Evolutionary conservation across 2,329 filamentous ascomycete species (phyloP), one percentile per base, ranked within the genome.

Genomic region (Curvularia sp.): DNA sequence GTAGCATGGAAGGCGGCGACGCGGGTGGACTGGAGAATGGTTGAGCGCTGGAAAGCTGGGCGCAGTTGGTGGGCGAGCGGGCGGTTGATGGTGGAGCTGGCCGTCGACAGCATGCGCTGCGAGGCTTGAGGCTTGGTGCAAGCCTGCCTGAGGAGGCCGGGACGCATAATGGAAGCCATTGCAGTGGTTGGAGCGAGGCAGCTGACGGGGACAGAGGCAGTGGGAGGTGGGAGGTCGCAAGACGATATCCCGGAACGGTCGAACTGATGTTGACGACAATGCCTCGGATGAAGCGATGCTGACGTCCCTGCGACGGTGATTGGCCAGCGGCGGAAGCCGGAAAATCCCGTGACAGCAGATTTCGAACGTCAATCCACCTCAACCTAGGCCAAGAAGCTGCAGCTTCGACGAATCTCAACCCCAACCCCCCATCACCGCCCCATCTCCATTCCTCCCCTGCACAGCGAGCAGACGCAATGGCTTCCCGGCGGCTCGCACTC

Each of bases 401-500:
- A 71, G 63, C 68, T 44, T 66, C 60, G 57, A 65, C 60, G 62
- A 48, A 64, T 62, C 64, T 61, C 70, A 65, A 63, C 63, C 65
- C 62, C 65, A 64, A 50, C 65, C 60, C 65, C 60, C 70, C 67
- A 72, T 67, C 70, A 58, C 64, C 61, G 57, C 62, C 62, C 62
- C 63, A 61, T 58, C 68, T 68, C 68, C 65, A 64, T 62, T 66
- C 62, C 60, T 59, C 65, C 58, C 64, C 58, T 57, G 53, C 56
- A 69, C 60, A 57, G 66, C 69, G 66, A 74, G 67, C 70, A 65
- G 61, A 68, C 67, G 75, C 80, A 80, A 97, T 98, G 94, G 94
- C 94, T 85, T 97, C 94, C 82, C 88, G 93, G 88, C 91, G 93
- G 89, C 88, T 98, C 84, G 93, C 93, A 85, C 87, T 96, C 82